Conservation (phyloP, 306 rosid species). For the Quercus ilex region DNA sequence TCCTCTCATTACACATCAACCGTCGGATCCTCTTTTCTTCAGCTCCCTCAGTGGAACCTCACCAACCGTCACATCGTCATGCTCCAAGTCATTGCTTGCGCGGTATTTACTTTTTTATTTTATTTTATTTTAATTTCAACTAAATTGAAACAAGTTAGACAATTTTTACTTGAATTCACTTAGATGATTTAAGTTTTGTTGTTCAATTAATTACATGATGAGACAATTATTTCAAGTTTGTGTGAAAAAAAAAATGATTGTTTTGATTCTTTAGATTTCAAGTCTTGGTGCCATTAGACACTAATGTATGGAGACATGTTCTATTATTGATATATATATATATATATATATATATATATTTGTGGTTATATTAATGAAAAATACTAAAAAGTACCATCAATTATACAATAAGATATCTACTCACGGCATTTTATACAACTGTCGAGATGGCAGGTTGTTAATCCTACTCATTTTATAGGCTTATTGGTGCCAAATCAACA, state of each 20-base stretch:
- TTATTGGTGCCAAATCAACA: no score
- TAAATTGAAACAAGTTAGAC: neutral
- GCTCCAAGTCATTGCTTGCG: slow-evolving; percentile 69
- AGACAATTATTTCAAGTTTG: neutral
- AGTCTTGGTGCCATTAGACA: neutral
- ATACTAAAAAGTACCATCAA: neutral
- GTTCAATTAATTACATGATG: neutral
- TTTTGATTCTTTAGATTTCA: neutral
- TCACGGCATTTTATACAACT: no score
- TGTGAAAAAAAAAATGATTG: no score
- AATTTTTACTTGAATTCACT: neutral
- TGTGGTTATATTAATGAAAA: neutral
- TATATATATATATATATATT: no score
- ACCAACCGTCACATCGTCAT: slow-evolving; percentile 60
- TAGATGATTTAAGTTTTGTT: neutral
- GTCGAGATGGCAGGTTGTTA: no score
- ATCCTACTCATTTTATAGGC: no score
- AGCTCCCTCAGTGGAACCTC: slow-evolving; percentile 47
- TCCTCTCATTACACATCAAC: slow-evolving; percentile 43
- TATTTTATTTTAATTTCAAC: neutral
- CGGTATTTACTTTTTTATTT: slow-evolving; percentile 27
- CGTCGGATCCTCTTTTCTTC: slow-evolving; percentile 39
- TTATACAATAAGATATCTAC: no score
- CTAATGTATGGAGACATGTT: neutral
- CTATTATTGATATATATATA: neutral